Base-by-base conservation (phyloP, 805 yeast genomes). In the Scheffersomyces stipitis region DNA sequence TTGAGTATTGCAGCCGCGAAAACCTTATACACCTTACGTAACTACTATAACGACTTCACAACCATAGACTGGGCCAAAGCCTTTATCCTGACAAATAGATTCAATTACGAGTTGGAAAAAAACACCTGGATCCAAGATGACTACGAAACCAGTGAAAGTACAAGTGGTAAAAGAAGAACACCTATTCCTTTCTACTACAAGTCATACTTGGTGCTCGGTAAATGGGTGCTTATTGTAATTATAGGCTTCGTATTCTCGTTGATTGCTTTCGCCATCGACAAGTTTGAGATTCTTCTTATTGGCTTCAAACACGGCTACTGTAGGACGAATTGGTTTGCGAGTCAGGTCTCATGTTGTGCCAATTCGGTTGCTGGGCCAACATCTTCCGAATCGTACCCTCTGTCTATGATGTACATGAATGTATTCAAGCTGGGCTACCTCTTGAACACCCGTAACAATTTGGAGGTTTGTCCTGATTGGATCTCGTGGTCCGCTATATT, bases 21-120 rank as follows among this genome's bases (percentile, higher is more conserved):
- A 18, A 31, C 51, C 4, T 37, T 55, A 17, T 50, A 46, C 37
- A 17, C 53, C 12, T 30, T 53, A 13, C 36, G 73, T 17, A 65
- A 62, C 44, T 75, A 62, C 58, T 78, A 78, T 51, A 79, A 78
- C 49, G 81, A 78, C 53, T 78, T 76, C 55, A 77, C 83, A 15
- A 75, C 81, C 14, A 73, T 77, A 13, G 83, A 78, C 54, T 78
- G 83, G 82, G 71, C 75, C 2, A 65, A 67, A 20, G 79, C 77
- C 22, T 65, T 67, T 26, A 58, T 75, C 20, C 58, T 60, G 37
- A 73, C 72, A 34, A 69, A 75, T 24, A 58, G 54, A 28, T 56
- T 75, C 27, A 58, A 65, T 42, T 71, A 59, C 42, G 54, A 56
- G 31, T 48, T 76, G 30, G 52, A 64, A 34, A 52, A 63, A 20